Percentiles rank a stretch among this genome's conserved stretches.
These are phyloP conservation scores for Microthlaspi erraticum DNA, from an alignment of 345 rosid species.

Conservation along the genomic window DNA sequence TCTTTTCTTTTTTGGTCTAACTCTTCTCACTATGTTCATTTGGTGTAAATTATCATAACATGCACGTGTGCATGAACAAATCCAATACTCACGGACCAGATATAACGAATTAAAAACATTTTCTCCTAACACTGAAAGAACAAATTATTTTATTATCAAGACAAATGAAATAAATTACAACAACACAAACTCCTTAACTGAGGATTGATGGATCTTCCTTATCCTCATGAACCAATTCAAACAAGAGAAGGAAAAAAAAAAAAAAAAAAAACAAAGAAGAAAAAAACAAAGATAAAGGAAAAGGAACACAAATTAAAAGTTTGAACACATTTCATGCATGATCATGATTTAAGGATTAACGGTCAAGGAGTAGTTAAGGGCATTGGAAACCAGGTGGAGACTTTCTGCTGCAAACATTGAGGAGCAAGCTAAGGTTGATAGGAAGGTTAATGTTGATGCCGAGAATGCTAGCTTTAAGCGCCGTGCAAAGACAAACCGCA, in stretches of 20 bases:
- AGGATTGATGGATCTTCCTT: neutral
- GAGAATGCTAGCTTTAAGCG: conserved; percentile 52
- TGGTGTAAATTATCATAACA: neutral
- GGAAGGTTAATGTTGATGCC: conserved; percentile 56
- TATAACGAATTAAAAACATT: neutral
- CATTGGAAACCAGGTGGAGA: conserved; percentile 53
- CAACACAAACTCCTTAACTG: conserved; percentile 6
- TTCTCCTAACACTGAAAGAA: neutral
- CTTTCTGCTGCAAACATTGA: conserved; percentile 47
- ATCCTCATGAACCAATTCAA: conserved; percentile 14
- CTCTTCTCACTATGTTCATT: neutral
- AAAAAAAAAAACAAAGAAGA: neutral
- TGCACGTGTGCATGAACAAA: conserved; percentile 25
- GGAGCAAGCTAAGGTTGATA: conserved; percentile 47
- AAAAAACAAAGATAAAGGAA: neutral
- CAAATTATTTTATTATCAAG: conserved; percentile 10
- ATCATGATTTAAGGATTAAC: neutral
- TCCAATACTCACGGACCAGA: conserved; percentile 17
- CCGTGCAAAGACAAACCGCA: conserved; percentile 65
- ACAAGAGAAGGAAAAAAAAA: neutral
- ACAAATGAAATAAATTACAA: conserved; percentile 23
- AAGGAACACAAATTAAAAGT: conserved; percentile 2
- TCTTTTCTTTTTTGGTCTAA: too few species aligned
- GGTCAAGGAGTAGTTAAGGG: conserved; percentile 10
- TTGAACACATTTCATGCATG: conserved; percentile 1